Evolutionary conservation across 495 filamentous ascomycete species (phyloP), one percentile per base, ranked within the genome.

Genomic region (Niebla homalea): DNA sequence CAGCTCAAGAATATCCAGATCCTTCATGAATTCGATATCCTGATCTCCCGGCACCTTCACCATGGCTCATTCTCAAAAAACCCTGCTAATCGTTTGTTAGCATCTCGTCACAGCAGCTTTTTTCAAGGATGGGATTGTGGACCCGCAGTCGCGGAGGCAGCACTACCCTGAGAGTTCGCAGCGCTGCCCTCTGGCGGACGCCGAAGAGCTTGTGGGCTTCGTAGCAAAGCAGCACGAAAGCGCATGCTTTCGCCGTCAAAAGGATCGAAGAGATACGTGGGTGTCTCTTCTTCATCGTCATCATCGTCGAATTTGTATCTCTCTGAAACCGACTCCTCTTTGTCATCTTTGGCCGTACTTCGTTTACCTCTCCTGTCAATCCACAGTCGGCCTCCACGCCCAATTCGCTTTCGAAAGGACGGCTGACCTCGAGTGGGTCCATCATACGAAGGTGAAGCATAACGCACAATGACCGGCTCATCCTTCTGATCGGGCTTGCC

Each of bases 281-380:
- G 70, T 18, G 75, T 73, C 25, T 84, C 73, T 51, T 86, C 84
- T 26, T 87, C 85, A 46, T 67, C 64, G 57, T 89, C 85, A 18
- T 67, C 64, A 57, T 89, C 85, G 47, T 93, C 86, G 68, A 83
- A 92, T 61, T 87, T 90, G 75, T 83, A 90, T 44, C 82, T 78
- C 58, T 94, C 87, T 38, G 74, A 73, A 49, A 46, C 36, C 23
- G 39, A 25, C 18, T 53, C 52, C 23, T 61, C 52, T n/a, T 52
- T 43, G 11, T 40, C 54, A 43, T 59, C 58, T 35, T 54, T 61
- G 23, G 59, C 53, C 25, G 53, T 38, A 43, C 62, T 48, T 25
- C 60, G 66, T 49, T 75, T 64, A 19, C 71, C 75, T 41, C 79
- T 75, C 58, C 87, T 84, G 64, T 94, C 87, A 38, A 94, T 86